These are phyloP conservation scores for Candida parachauliodes DNA, from an alignment of 805 yeast genomes.

Conservation along the genomic window DNA sequence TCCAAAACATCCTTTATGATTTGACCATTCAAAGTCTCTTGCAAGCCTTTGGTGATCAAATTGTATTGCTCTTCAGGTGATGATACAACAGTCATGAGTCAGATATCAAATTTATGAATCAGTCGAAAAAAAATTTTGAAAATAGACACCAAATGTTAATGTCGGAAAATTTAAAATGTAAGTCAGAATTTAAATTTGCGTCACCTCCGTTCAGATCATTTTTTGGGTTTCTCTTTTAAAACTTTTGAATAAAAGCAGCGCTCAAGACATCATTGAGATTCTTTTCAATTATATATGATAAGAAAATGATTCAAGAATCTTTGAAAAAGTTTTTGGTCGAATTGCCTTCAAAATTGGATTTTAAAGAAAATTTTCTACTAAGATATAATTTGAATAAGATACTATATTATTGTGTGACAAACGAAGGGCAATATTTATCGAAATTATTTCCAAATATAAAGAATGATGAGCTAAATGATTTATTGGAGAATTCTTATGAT, in stretches of 20 bases:
- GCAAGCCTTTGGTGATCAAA: slow-evolving; percentile 79
- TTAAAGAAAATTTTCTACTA: slow-evolving; percentile 11
- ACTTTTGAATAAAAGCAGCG: too few species aligned
- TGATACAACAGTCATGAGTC: slow-evolving; percentile 17
- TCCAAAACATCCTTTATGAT: slow-evolving; percentile 82
- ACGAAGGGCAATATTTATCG: slow-evolving; percentile 34
- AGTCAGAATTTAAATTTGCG: background rate
- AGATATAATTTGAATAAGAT: slow-evolving; percentile 23
- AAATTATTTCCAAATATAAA: slow-evolving; percentile 31
- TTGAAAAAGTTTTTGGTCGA: slow-evolving; percentile 25
- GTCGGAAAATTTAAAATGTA: slow-evolving; percentile 3
- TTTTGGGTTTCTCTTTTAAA: too few species aligned
- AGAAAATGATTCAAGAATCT: slow-evolving; percentile 17
- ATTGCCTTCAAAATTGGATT: slow-evolving; percentile 19
- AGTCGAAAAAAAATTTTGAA: background rate
- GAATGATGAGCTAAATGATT: slow-evolving; percentile 13
- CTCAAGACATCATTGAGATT: too few species aligned
- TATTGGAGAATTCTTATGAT: slow-evolving; percentile 6
- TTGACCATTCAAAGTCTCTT: slow-evolving; percentile 86
- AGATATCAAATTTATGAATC: too few species aligned
- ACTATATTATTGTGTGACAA: slow-evolving; percentile 30
- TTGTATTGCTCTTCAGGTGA: slow-evolving; percentile 62
- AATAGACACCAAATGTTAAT: background rate
- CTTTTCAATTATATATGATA: too few species aligned
- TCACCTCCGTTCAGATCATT: too few species aligned